Base-by-base conservation (phyloP, 1,139 yeast species). In the Debaryomyces singareniensis region DNA sequence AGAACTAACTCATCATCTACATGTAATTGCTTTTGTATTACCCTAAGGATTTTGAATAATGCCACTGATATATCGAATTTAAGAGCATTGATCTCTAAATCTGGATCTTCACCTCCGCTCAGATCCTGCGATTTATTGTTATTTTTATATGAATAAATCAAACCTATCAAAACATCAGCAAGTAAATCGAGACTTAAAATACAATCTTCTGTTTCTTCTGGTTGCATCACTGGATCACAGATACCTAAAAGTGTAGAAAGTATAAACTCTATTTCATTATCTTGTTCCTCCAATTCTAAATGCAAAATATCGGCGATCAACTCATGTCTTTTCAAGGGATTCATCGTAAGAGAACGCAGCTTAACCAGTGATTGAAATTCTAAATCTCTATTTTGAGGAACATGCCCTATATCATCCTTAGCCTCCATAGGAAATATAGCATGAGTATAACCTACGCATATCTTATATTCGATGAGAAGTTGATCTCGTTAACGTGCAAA, bases 211-310 rank as follows among this genome's bases (percentile, higher is more conserved):
- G 67, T 66, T 21, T 79, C 83, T 25, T 71, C 69, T 0, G 89
- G 87, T 39, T 78, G 86, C 1, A 85, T 75, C 41, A 67, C 59
- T 3, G 85, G 84, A 46, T 79, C 86, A 32, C 78, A 71, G 24
- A 80, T 49, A 2, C 74, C 59, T 3, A 71, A 56, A 2, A 66
- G 45, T 9, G 61, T 49, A 28, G 38, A 36, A 39, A 58, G 63
- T 21, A 56, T 43, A 20, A 35, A 46, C 9, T 28, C 23, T 18
- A 43, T 30, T 18, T 41, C 31, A 7, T 40, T 37, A 15, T 42
- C 40, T 25, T 51, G 53, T n/a, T n/a, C n/a, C 15, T 38, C 39
- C n/a, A 18, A 7, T 16, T 50, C 44, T 20, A 55, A 28, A 11
- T 47, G 43, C 9, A 53, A 36, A 20, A 48, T 25, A 4, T 35